A percentile compares a stretch with the other conserved stretches of the same genome.
phyloP scores from a whole-genome alignment of 257 asterid species.

The Jacaranda copaia region DNA sequence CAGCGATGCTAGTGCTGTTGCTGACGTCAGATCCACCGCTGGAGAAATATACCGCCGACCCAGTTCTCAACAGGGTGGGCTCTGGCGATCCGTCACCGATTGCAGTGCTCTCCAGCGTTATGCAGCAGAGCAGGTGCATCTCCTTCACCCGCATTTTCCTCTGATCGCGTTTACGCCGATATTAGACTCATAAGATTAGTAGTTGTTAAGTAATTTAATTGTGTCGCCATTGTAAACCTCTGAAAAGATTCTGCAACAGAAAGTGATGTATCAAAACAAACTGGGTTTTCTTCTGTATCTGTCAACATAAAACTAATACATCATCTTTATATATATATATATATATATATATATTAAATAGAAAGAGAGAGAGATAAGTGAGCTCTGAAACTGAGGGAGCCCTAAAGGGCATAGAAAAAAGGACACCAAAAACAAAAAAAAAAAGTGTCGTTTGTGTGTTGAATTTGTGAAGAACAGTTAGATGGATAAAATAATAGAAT shows the following conservation, averaged over 20 bases:
- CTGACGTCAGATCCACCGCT: constrained; percentile 70
- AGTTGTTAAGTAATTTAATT: background rate
- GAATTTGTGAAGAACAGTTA: too few species aligned
- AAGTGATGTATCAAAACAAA: constrained; percentile 28
- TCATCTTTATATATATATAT: constrained; percentile 6
- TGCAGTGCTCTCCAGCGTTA: constrained; percentile 70
- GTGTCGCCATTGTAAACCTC: constrained; percentile 5
- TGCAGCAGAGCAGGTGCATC: constrained; percentile 95
- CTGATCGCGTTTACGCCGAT: background rate
- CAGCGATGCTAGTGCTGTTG: constrained; percentile 64
- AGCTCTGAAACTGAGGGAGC: constrained; percentile 57
- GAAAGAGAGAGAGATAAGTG: background rate
- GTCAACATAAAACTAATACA: too few species aligned
- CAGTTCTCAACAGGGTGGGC: constrained; percentile 72
- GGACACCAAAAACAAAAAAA: background rate
- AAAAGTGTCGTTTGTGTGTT: too few species aligned
- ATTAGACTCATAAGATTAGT: background rate
- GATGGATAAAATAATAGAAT: too few species aligned
- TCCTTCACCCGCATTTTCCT: constrained; percentile 77
- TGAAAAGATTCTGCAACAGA: constrained; percentile 24
- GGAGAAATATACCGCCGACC: constrained; percentile 64
- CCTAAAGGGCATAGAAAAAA: constrained; percentile 6
- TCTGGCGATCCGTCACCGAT: constrained; percentile 73
- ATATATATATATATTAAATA: background rate
- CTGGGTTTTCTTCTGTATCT: constrained; percentile 20